Evolutionary conservation across 1,139 yeast genomes (phyloP).

Genomic region (Candida frijolesensis): DNA sequence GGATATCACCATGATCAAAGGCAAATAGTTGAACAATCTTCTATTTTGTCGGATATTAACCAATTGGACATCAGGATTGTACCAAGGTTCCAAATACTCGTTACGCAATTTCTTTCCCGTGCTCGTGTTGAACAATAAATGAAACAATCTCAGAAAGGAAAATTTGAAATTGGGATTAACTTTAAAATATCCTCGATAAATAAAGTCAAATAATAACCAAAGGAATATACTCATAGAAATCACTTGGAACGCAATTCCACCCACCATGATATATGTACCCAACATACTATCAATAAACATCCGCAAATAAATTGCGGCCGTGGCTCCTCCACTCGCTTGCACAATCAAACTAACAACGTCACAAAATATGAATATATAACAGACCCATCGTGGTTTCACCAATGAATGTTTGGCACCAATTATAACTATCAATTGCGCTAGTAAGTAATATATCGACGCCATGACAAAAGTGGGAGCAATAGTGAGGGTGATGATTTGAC

Average conservation of each 20-base stretch:
- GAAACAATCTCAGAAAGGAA: constrained; percentile 12
- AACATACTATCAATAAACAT: constrained; percentile 18
- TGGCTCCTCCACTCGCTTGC: constrained; percentile 43
- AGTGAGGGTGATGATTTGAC: constrained; percentile 38
- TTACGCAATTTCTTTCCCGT: constrained; percentile 19
- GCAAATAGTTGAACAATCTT: constrained; percentile 24
- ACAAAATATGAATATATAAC: constrained; percentile 37
- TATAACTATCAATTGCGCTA: constrained; percentile 36
- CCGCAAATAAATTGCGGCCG: constrained; percentile 30
- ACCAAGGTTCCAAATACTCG: constrained; percentile 21
- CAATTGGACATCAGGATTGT: constrained; percentile 17
- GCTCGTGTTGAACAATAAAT: constrained; percentile 27
- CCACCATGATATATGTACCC: constrained; percentile 41
- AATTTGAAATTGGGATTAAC: constrained; percentile 7
- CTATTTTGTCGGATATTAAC: constrained; percentile 21
- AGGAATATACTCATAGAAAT: constrained; percentile 38
- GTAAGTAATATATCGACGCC: constrained; percentile 41
- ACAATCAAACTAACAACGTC: constrained; percentile 34
- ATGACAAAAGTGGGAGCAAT: constrained; percentile 43
- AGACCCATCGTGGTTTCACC: constrained; percentile 35
- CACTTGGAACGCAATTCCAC: constrained; percentile 43
- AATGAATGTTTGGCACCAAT: constrained; percentile 29
- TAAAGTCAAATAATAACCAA: constrained; percentile 28
- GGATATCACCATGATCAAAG: constrained; percentile 24
- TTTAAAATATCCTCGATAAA: constrained; percentile 26